These are phyloP conservation scores for Sinapis alba DNA, from an alignment of 441 rosid genomes.

Conservation along the genomic window DNA sequence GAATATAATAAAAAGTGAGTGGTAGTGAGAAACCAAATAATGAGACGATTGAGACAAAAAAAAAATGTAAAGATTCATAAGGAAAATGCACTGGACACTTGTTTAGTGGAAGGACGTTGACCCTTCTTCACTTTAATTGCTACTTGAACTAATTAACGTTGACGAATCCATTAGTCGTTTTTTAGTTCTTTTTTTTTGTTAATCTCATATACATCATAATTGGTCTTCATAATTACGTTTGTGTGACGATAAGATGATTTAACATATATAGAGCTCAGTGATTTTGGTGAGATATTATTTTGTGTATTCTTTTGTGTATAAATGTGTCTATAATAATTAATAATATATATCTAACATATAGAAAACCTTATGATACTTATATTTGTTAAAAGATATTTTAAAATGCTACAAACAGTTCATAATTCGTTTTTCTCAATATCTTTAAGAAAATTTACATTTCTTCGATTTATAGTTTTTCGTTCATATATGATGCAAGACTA, in stretches of 20 bases:
- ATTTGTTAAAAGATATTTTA: too few relatives aligned
- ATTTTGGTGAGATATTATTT: too few relatives aligned
- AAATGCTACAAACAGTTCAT: too few relatives aligned
- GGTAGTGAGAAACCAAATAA: conserved; percentile 26
- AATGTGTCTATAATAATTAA: too few relatives aligned
- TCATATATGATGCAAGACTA: too few relatives aligned
- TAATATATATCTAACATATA: too few relatives aligned
- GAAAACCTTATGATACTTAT: too few relatives aligned
- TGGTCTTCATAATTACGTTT: conserved; percentile 21
- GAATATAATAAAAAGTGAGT: background rate
- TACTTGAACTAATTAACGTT: conserved; percentile 38
- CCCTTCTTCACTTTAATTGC: conserved; percentile 7
- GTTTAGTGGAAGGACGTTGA: conserved; percentile 29
- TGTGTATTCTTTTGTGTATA: too few relatives aligned
- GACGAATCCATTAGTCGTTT: background rate
- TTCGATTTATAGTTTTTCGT: too few relatives aligned
- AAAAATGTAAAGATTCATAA: background rate
- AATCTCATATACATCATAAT: background rate
- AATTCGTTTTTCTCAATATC: too few relatives aligned
- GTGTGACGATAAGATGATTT: conserved; percentile 29
- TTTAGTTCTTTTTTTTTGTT: background rate
- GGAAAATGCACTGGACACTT: conserved; percentile 18
- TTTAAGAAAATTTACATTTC: too few relatives aligned
- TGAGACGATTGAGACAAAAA: background rate
- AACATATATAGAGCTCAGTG: background rate